Base-by-base conservation (phyloP, 2,329 filamentous ascomycete species). In the Incumbomyces delicatus region DNA sequence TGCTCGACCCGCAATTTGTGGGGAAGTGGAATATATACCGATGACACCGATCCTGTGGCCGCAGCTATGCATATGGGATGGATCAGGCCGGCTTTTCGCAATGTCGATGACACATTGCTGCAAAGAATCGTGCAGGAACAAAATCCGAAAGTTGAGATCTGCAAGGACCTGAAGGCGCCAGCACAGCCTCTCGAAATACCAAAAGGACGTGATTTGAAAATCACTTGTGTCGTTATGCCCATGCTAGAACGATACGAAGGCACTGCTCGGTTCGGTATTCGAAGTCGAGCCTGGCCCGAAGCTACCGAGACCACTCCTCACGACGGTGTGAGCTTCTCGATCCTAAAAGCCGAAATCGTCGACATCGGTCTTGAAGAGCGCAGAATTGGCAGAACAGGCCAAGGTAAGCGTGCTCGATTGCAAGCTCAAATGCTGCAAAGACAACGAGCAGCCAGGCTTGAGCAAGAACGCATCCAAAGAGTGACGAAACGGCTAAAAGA, bases 11-110 rank as follows among this genome's bases (percentile, higher is more conserved):
- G 84, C 16, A 85, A 86, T 6, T 64, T 98, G 0, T 98, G 90
- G 89, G 92, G 92, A 1, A 92, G 87, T 0, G 89, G 94, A 32
- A 77, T 98, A 6, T 96, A 96, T 61, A 94, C 88, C 0, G 92
- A 98, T 57, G 92, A 98, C 64, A 95, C 88, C 0, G 92, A 98
- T 60, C 80, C 92, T 1, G 76, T 98, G 18, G 90, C 88, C 0
- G 89, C 90, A 2, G 90, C 89, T 50, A 90, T 98, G 38, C 92
- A 98, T 63, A 81, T 82, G 1, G 92, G 92, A 2, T 96, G 88
- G 81, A 84, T 98, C 55, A 81, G 83, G 35, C 90, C 90, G 30
- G 87, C 89, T 57, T 95, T 89, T 84, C 73, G 80, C 3, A 83
- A 87, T 31, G 77, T 92, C 1, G 85, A 92, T 56, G 71, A 78